phyloP scores from a whole-genome alignment of 345 rosid genomes.

The Sonneratia caseolaris region DNA sequence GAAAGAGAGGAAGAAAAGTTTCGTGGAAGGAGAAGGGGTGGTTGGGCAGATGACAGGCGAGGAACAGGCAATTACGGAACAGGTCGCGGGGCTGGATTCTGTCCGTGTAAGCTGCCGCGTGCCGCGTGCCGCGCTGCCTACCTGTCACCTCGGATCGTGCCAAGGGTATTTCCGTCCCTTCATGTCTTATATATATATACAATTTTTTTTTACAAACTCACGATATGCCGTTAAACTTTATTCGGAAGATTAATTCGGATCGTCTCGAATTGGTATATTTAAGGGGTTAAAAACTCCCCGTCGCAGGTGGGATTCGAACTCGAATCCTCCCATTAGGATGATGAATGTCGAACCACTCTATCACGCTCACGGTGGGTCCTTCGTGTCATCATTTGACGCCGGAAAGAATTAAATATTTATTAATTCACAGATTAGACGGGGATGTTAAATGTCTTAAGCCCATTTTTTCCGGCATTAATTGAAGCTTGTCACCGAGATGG shows the following conservation, averaged over 20 bases:
- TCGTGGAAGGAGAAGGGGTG: not conserved
- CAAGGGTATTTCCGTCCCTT: slow-evolving; percentile 16
- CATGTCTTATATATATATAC: no score
- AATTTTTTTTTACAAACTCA: no score
- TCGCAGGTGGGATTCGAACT: no score
- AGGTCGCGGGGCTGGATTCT: slow-evolving; percentile 17
- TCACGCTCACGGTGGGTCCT: no score
- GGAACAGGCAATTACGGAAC: slow-evolving; percentile 15
- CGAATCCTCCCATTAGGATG: no score
- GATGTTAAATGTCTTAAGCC: no score
- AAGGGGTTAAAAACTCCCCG: no score
- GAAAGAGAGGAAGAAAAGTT: not conserved
- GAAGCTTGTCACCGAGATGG: not conserved
- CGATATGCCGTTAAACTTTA: no score
- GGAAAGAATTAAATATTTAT: not conserved
- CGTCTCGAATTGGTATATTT: no score
- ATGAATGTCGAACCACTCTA: no score
- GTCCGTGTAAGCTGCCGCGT: slow-evolving; percentile 1
- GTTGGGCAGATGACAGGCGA: slow-evolving; percentile 18
- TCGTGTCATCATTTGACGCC: not conserved
- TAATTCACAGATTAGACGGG: not conserved
- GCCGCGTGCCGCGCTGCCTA: not conserved
- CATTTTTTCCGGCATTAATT: no score
- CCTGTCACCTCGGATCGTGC: slow-evolving; percentile 12
- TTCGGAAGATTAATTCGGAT: no score